A percentile compares a stretch with the other conserved stretches of the same genome.
These are phyloP conservation scores for Sugiyamaella lignohabitans DNA, from an alignment of 805 yeast genomes.

Conservation along the genomic window DNA sequence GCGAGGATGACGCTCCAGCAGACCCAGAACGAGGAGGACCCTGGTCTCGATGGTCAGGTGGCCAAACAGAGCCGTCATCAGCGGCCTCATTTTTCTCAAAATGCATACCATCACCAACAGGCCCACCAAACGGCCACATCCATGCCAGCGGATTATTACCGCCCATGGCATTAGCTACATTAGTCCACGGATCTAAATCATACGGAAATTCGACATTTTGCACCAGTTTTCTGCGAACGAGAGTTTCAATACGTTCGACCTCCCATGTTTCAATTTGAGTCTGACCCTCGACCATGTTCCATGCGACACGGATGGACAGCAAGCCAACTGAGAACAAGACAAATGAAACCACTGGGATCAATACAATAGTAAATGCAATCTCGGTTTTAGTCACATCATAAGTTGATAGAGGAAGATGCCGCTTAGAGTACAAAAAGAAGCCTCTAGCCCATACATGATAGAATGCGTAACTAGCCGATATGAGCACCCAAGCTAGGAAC, in stretches of 20 bases:
- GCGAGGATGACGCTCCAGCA: not conserved
- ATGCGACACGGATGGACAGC: constrained; percentile 54
- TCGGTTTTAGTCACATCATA: constrained; percentile 49
- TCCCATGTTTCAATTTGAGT: constrained; percentile 95
- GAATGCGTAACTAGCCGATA: constrained; percentile 34
- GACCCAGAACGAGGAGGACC: constrained; percentile 23
- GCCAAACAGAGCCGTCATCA: constrained; percentile 70
- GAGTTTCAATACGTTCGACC: constrained; percentile 66
- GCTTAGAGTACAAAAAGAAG: constrained; percentile 32
- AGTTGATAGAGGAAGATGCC: constrained; percentile 37
- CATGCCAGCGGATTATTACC: constrained; percentile 43
- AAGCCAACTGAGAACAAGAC: constrained; percentile 55
- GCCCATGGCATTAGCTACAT: constrained; percentile 52
- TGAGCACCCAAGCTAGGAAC: constrained; percentile 58
- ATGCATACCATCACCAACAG: constrained; percentile 52
- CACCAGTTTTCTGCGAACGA: constrained; percentile 38
- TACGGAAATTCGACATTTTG: constrained; percentile 62
- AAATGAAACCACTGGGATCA: constrained; percentile 51
- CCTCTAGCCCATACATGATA: constrained; percentile 39
- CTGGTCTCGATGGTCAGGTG: constrained; percentile 72
- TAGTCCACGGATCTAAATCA: constrained; percentile 57
- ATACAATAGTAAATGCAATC: constrained; percentile 47
- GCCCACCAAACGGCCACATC: constrained; percentile 65
- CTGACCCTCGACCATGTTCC: constrained; percentile 55
- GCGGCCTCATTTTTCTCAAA: constrained; percentile 51